Percentiles rank a stretch among this genome's conserved stretches.
These are phyloP conservation scores for Penicillium brevicompactum DNA, from an alignment of 2,329 filamentous ascomycete species.

Conservation along the genomic window DNA sequence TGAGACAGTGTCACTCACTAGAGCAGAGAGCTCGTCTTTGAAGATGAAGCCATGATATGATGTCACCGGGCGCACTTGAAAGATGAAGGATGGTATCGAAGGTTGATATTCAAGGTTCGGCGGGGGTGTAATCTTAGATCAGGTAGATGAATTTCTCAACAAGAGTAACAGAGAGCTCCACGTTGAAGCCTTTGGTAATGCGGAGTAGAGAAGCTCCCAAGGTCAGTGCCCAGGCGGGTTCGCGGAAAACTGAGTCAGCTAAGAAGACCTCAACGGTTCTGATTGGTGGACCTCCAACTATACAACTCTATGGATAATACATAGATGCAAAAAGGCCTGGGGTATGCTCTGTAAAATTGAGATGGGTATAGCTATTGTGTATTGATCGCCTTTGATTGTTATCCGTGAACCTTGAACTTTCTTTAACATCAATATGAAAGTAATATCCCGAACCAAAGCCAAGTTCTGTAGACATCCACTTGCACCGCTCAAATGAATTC, in stretches of 20 bases:
- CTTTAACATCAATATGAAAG: too few species aligned
- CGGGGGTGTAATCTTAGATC: too few species aligned
- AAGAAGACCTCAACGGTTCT: not conserved
- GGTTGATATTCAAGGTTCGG: not conserved
- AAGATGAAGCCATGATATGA: conserved; percentile 68
- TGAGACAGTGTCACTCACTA: conserved; percentile 59
- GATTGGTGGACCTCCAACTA: not conserved
- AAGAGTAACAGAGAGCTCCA: not conserved
- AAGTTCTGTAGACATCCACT: not conserved
- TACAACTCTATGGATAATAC: not conserved
- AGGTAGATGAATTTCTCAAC: too few species aligned
- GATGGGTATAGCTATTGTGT: too few species aligned
- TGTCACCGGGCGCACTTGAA: not conserved
- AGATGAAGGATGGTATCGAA: not conserved
- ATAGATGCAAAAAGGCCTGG: not conserved
- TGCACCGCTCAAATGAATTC: conserved; percentile 5
- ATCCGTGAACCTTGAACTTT: too few species aligned
- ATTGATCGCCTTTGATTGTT: too few species aligned
- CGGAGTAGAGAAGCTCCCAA: not conserved
- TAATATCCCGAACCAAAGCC: too few species aligned
- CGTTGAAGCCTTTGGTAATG: not conserved
- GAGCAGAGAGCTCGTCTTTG: conserved; percentile 68
- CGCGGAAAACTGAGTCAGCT: not conserved
- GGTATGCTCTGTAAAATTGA: too few species aligned
- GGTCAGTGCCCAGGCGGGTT: not conserved